Conservation (phyloP, 2,329 filamentous ascomycete genomes). For the Aspergillus chevalieri region DNA sequence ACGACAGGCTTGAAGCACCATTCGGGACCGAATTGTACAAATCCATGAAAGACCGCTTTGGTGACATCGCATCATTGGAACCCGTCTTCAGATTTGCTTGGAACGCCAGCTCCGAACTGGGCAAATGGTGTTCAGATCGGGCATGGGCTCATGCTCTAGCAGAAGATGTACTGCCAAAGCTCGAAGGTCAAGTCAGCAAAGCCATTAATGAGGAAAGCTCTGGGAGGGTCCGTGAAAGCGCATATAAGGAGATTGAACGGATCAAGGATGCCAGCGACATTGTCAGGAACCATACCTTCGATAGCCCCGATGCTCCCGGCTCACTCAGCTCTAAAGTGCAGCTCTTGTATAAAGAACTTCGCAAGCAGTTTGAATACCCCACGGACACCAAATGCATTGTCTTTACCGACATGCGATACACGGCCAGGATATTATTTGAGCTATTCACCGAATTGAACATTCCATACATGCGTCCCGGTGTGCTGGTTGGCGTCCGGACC, state of each 20-base stretch:
- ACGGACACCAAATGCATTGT: constrained; percentile 69
- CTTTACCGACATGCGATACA: constrained; percentile 74
- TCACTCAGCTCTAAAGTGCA: constrained; percentile 68
- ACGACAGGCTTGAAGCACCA: constrained; percentile 47
- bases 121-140: constrained; percentile 76
- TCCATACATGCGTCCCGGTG: constrained; percentile 53
- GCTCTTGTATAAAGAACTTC: constrained; percentile 55
- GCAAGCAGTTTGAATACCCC: constrained; percentile 54
- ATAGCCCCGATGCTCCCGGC: constrained; percentile 27
- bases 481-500: constrained; percentile 57
- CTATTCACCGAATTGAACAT: constrained; percentile 58
- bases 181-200: constrained; percentile 47
- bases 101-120: constrained; percentile 60
- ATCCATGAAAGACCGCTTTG: constrained; percentile 49
- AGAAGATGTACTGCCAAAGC: constrained; percentile 55
- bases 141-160: constrained; percentile 68
- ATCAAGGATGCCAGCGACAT: constrained; percentile 55
- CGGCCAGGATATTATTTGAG: constrained; percentile 65
- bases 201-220: constrained; percentile 1
- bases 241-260: constrained; percentile 50
- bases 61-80: constrained; percentile 48
- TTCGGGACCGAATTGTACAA: constrained; percentile 62
- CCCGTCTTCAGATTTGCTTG: constrained; percentile 56
- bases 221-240: constrained; percentile 22
- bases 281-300: constrained; percentile 50